Conservation (phyloP, 2,329 filamentous ascomycete species). For the Alternaria sp. region DNA sequence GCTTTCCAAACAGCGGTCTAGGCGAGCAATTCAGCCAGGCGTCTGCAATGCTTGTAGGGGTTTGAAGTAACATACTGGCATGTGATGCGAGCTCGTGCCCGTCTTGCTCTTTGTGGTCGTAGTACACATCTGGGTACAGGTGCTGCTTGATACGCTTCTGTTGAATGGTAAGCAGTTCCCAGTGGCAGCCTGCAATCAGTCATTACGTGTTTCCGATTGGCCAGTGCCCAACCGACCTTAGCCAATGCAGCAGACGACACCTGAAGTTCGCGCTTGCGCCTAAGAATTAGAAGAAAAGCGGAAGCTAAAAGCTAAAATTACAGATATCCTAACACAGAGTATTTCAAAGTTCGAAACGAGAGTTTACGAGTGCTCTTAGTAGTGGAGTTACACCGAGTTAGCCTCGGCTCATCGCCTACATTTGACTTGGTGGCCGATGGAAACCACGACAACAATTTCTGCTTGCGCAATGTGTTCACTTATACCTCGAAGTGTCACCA, state of each 20-base stretch:
- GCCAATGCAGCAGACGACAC: not conserved
- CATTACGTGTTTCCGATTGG: not conserved
- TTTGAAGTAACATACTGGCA: not conserved
- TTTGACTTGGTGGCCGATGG: conserved; percentile 1
- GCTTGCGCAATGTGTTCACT: conserved; percentile 3
- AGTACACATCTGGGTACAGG: not conserved
- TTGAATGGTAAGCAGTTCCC: not conserved
- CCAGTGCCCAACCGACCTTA: not conserved
- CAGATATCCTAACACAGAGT: not conserved
- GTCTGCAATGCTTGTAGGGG: not conserved
- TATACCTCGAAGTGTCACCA: not conserved
- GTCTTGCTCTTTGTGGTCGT: not conserved
- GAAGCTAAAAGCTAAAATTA: not conserved
- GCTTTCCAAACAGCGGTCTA: not conserved
- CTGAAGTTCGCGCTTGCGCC: not conserved
- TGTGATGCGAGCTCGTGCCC: not conserved
- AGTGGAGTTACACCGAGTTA: not conserved
- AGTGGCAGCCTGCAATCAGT: not conserved
- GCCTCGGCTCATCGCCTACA: conserved; percentile 12
- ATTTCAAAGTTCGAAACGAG: not conserved
- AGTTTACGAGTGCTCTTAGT: not conserved
- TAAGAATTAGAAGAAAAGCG: not conserved
- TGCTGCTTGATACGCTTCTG: not conserved
- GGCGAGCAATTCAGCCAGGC: not conserved
- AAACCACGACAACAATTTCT: conserved; percentile 4